These are phyloP conservation scores for Porpolomopsis calyptriformis DNA, from an alignment of 768 basidiomycete species.

Conservation along the genomic window DNA sequence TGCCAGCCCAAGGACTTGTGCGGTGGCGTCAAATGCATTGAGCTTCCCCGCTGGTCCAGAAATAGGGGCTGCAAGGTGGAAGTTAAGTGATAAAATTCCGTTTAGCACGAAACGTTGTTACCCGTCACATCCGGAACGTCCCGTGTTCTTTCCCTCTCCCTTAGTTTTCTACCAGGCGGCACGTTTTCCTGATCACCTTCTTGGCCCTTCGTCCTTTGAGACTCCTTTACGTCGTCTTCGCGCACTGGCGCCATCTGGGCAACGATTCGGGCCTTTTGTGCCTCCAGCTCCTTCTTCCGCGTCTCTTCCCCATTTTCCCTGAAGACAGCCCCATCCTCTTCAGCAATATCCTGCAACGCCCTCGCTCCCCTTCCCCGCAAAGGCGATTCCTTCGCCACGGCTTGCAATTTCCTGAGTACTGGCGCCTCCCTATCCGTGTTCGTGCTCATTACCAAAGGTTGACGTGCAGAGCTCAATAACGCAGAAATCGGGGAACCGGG, in stretches of 20 bases:
- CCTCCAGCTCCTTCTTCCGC: constrained; percentile 69
- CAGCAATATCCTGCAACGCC: constrained; percentile 13
- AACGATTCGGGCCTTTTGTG: constrained; percentile 87
- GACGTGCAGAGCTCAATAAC: constrained; percentile 77
- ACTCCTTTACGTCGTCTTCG: constrained; percentile 27
- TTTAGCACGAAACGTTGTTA: background rate
- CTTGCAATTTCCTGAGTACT: constrained; percentile 23
- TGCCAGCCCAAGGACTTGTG: constrained; percentile 38
- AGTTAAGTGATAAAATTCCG: background rate
- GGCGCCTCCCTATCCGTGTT: constrained; percentile 20
- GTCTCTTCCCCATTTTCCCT: constrained; percentile 19
- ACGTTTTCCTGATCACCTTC: constrained; percentile 27
- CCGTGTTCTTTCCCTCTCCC: constrained; percentile 14
- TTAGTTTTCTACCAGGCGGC: constrained; percentile 21
- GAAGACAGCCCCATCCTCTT: constrained; percentile 19
- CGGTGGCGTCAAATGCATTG: constrained; percentile 60
- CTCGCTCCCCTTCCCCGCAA: constrained; percentile 4
- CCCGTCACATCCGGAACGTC: background rate
- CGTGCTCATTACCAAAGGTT: constrained; percentile 69
- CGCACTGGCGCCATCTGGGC: constrained; percentile 78
- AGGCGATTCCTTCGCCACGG: constrained; percentile 11
- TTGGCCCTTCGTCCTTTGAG: constrained; percentile 14
- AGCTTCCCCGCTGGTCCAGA: constrained; percentile 19
- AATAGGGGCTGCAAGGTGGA: background rate
- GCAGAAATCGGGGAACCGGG: constrained; percentile 92